Evolutionary conservation across 2,329 filamentous ascomycete genomes (phyloP).

Genomic region (Metarhizium anisopliae): DNA sequence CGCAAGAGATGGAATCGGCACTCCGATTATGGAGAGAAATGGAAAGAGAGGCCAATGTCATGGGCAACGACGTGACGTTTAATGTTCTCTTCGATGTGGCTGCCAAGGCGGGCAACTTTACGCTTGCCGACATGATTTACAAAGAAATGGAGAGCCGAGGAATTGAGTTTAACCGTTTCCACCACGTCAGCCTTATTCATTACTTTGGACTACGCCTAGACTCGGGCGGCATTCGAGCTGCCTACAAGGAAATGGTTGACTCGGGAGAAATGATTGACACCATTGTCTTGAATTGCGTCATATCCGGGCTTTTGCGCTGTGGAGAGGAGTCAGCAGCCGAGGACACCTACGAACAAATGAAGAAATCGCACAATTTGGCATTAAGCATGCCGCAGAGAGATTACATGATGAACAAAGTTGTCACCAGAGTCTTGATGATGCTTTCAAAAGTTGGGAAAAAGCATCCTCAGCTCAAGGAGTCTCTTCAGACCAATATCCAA

Average conservation of each 20-base stretch:
- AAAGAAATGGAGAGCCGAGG: slow-evolving; percentile 68
- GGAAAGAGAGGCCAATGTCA: slow-evolving; percentile 61
- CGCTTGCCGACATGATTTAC: slow-evolving; percentile 75
- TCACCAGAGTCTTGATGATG: slow-evolving; percentile 49
- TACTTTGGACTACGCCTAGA: slow-evolving; percentile 72
- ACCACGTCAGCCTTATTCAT: slow-evolving; percentile 74
- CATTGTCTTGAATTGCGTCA: slow-evolving; percentile 76
- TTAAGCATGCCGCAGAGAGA: slow-evolving; percentile 32
- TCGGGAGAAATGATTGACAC: slow-evolving; percentile 84
- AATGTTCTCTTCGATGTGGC: slow-evolving; percentile 88
- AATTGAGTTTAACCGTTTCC: slow-evolving; percentile 65
- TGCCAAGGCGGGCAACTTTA: slow-evolving; percentile 74
- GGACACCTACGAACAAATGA: slow-evolving; percentile 79
- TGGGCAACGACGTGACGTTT: slow-evolving; percentile 72
- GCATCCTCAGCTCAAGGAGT: slow-evolving; percentile 43
- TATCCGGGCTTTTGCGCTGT: slow-evolving; percentile 66
- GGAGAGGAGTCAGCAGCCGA: slow-evolving; percentile 71
- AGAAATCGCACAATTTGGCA: slow-evolving; percentile 40
- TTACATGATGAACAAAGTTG: slow-evolving; percentile 37
- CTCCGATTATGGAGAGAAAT: slow-evolving; percentile 82
- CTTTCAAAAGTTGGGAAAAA: slow-evolving; percentile 45
- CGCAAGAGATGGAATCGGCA: slow-evolving; percentile 48
- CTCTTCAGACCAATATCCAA: slow-evolving; percentile 52
- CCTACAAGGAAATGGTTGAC: slow-evolving; percentile 77
- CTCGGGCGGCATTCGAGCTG: slow-evolving; percentile 61